A percentile compares a stretch with the other conserved stretches of the same genome.
These are phyloP conservation scores for Trametes punicea DNA, from an alignment of 768 basidiomycete genomes.

Conservation along the genomic window DNA sequence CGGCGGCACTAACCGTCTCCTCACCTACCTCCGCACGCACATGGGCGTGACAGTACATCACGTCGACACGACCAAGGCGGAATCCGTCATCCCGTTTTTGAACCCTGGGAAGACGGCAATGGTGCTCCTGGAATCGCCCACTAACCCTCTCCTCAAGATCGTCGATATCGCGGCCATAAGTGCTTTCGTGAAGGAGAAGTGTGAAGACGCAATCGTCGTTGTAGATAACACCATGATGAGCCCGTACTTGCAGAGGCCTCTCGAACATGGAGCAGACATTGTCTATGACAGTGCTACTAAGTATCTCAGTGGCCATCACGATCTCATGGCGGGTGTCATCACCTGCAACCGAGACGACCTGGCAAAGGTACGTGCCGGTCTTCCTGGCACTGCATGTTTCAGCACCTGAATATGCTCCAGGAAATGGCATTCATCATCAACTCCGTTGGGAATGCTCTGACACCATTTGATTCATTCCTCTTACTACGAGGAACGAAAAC, in stretches of 20 bases:
- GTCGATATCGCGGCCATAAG: constrained; percentile 85
- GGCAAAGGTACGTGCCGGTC: constrained; percentile 56
- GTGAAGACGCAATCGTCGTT: constrained; percentile 77
- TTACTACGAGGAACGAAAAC: constrained; percentile 96
- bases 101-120: constrained; percentile 78
- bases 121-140: constrained; percentile 96
- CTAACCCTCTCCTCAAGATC: constrained; percentile 95
- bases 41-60: constrained; percentile 89
- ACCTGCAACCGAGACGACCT: constrained; percentile 89
- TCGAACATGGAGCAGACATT: constrained; percentile 94
- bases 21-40: constrained; percentile 84
- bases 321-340: constrained; percentile 97
- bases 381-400: constrained; percentile 5
- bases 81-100: constrained; percentile 58
- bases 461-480: constrained; percentile 95
- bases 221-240: constrained; percentile 99
- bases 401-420: constrained; percentile 36
- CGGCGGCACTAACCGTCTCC: constrained; percentile 94
- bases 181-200: constrained; percentile 76
- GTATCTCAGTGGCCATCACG: constrained; percentile 96
- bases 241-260: constrained; percentile 91
- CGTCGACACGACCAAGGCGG: constrained; percentile 84
- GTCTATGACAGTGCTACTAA: constrained; percentile 99
- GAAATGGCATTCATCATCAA: constrained; percentile 91
- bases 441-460: constrained; percentile 87